phyloP scores from a whole-genome alignment of 225 moss, liverwort and hornwort species.

The Asterella californica region DNA sequence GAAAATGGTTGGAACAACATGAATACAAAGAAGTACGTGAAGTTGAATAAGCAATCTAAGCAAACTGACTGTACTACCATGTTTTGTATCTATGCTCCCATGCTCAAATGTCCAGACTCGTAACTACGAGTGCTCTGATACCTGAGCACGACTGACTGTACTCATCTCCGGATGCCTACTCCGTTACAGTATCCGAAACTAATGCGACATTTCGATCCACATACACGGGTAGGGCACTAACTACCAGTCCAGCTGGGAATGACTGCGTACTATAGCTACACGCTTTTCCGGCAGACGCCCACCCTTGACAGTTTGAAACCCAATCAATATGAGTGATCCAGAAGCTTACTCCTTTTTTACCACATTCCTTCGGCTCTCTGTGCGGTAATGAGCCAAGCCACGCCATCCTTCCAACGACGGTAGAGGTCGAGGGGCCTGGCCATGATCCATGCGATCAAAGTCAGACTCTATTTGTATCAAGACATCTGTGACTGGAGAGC shows the following conservation, averaged over 20 bases:
- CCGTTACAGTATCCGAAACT: neutral
- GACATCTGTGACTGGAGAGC: neutral
- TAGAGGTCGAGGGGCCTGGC: slow-evolving; percentile 8
- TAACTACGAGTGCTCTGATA: neutral
- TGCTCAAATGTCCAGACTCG: neutral
- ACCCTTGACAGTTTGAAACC: too few relatives aligned
- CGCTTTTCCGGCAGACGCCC: too few relatives aligned
- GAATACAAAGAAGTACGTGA: neutral
- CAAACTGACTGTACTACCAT: neutral
- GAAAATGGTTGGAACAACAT: neutral
- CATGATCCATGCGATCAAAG: neutral
- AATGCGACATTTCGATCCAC: neutral
- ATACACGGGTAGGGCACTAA: neutral
- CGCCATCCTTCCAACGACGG: slow-evolving; percentile 49
- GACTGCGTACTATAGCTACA: neutral
- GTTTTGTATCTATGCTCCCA: neutral
- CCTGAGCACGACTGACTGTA: neutral
- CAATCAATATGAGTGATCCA: neutral
- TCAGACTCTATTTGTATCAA: neutral
- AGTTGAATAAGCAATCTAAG: neutral
- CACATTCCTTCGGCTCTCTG: slow-evolving; percentile 57
- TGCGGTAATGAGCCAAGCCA: slow-evolving; percentile 64
- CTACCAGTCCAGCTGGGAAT: neutral
- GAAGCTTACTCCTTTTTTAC: slow-evolving; percentile 47
- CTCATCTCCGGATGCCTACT: neutral